Evolutionary conservation across 2,329 filamentous ascomycete species (phyloP).

Genomic region (Alternaria viburni): DNA sequence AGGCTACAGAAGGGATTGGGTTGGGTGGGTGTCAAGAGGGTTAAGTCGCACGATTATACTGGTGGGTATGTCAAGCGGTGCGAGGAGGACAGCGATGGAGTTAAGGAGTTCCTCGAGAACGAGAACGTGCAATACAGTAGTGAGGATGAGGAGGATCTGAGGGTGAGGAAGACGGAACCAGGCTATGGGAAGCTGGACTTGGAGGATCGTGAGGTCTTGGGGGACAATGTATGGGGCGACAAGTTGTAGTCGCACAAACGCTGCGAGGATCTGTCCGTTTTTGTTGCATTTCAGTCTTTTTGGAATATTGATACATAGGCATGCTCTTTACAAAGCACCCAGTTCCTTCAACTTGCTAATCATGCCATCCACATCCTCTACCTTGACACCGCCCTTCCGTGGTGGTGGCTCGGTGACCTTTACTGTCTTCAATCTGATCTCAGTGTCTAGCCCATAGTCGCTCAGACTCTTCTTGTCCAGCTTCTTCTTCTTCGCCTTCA

Average conservation of each 20-base stretch:
- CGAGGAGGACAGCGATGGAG: background rate
- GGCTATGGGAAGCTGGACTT: background rate
- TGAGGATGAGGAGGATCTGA: background rate
- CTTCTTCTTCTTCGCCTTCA: conserved; percentile 99
- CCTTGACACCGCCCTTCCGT: conserved; percentile 92
- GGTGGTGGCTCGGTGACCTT: conserved; percentile 89
- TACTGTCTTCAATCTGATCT: conserved; percentile 81
- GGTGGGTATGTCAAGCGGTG: background rate
- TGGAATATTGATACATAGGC: background rate
- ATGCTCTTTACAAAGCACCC: conserved; percentile 72
- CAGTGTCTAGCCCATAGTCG: conserved; percentile 75
- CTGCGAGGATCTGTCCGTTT: background rate
- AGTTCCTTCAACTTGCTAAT: conserved; percentile 94
- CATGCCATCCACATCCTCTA: conserved; percentile 95
- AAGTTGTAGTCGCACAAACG: background rate
- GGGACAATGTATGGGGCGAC: background rate
- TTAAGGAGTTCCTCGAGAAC: background rate
- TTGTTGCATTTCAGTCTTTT: background rate
- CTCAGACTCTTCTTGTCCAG: conserved; percentile 87
- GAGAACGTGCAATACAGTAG: background rate
- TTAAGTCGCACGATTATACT: background rate
- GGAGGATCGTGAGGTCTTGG: background rate
- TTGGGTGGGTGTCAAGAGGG: background rate
- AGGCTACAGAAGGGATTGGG: background rate
- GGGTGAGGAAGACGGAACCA: background rate